Conservation (phyloP, 2,329 filamentous ascomycete species). For the Fusarium nanum region DNA sequence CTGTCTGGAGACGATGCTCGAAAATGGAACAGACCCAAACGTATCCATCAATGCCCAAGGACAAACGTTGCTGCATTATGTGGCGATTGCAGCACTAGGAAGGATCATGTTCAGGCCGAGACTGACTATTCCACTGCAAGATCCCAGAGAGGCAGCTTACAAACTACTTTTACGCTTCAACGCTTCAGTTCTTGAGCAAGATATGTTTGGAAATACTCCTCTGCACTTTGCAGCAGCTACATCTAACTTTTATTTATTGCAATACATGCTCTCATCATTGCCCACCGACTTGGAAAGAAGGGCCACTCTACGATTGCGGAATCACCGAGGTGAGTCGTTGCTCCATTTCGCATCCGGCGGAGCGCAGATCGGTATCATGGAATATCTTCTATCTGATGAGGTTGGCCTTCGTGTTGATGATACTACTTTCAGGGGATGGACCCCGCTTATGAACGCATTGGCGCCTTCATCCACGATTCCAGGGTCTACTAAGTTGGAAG, state of each 20-base stretch:
- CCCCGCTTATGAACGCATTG: neutral
- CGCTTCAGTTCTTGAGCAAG: neutral
- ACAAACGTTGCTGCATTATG: neutral
- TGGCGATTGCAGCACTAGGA: neutral
- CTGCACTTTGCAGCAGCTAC: neutral
- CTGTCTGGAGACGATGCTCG: neutral
- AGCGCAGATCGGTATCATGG: neutral
- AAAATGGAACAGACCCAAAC: neutral
- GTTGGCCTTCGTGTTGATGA: neutral
- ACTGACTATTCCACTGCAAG: neutral
- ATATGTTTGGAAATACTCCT: neutral
- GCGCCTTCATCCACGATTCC: neutral
- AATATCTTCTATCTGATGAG: neutral
- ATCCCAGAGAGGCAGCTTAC: neutral
- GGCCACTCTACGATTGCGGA: neutral
- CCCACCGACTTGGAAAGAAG: neutral
- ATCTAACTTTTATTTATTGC: neutral
- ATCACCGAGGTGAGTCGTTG: neutral
- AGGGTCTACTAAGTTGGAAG: neutral
- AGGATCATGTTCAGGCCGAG: neutral
- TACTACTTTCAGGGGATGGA: neutral
- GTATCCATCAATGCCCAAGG: neutral
- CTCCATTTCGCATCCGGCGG: neutral
- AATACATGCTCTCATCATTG: neutral
- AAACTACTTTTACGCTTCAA: neutral